phyloP scores from a whole-genome alignment of 1,139 yeast species.

The Sugiyamaella novakii region DNA sequence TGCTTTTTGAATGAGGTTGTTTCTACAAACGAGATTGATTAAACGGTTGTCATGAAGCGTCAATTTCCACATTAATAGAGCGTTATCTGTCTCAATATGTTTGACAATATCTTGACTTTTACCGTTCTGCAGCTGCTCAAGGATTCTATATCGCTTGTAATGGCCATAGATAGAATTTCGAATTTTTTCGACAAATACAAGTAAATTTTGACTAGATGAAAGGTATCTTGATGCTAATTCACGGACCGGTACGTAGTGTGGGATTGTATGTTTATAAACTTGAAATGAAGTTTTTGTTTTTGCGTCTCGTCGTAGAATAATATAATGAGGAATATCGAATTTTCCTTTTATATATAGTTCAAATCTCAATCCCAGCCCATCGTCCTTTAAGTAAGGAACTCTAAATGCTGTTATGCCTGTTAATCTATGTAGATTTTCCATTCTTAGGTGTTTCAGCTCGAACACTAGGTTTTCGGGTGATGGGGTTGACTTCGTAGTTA shows the following conservation, averaged over 20 bases:
- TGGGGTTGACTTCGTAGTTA: too few species aligned
- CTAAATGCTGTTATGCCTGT: conserved; percentile 35
- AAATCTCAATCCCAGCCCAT: conserved; percentile 34
- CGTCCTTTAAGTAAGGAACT: conserved; percentile 23
- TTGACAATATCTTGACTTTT: conserved; percentile 14
- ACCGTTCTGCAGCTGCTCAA: conserved; percentile 19
- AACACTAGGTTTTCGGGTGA: conserved; percentile 4
- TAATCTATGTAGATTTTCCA: conserved; percentile 31
- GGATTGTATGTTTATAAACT: conserved; percentile 33
- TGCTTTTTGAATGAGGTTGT: conserved; percentile 13
- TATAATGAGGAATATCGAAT: conserved; percentile 33
- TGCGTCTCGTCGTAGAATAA: conserved; percentile 25
- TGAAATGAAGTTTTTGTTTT: conserved; percentile 23
- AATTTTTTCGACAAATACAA: conserved; percentile 26
- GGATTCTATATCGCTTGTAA: conserved; percentile 18
- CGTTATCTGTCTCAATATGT: conserved; percentile 27
- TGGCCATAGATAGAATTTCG: conserved; percentile 24
- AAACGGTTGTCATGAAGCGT: conserved; percentile 20
- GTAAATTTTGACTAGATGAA: conserved; percentile 21
- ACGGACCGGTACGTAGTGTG: conserved; percentile 30
- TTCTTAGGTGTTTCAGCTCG: conserved; percentile 23
- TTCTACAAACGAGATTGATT: conserved; percentile 4
- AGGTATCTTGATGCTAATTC: conserved; percentile 26
- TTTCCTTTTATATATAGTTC: conserved; percentile 27
- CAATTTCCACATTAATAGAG: conserved; percentile 27